Evolutionary conservation across 805 yeast genomes (phyloP).

Genomic region (Spathaspora arborariae): DNA sequence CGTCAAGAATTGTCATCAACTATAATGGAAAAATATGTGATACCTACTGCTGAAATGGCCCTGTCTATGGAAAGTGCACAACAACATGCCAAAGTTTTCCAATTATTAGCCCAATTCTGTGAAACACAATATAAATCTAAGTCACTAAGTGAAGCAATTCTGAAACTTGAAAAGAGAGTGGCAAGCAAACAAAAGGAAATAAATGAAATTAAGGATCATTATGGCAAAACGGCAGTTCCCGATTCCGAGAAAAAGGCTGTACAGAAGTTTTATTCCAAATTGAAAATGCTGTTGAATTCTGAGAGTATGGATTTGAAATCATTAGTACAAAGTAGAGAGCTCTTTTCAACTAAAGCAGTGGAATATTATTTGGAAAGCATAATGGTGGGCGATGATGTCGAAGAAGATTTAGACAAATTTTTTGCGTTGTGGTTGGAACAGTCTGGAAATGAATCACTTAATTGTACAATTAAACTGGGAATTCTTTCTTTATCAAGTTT

Average conservation of each 20-base stretch:
- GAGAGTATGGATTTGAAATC: constrained; percentile 47
- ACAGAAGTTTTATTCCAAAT: constrained; percentile 46
- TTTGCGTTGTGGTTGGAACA: constrained; percentile 81
- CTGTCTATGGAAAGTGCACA: constrained; percentile 11
- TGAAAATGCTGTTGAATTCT: constrained; percentile 43
- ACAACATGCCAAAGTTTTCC: constrained; percentile 46
- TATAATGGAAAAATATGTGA: constrained; percentile 56
- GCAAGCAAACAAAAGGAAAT: constrained; percentile 44
- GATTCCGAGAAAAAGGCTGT: constrained; percentile 51
- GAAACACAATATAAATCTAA: constrained; percentile 54
- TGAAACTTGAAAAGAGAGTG: constrained; percentile 37
- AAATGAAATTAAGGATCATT: constrained; percentile 43
- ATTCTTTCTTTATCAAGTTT: constrained; percentile 48
- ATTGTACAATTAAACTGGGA: constrained; percentile 33
- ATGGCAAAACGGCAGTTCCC: constrained; percentile 35
- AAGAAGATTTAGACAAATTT: constrained; percentile 65
- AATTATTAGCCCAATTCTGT: constrained; percentile 69
- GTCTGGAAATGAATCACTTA: constrained; percentile 42
- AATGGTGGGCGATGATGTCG: constrained; percentile 36
- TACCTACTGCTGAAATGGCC: constrained; percentile 32
- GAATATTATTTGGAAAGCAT: constrained; percentile 57
- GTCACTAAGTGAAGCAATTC: constrained; percentile 41
- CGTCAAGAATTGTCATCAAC: constrained; percentile 60
- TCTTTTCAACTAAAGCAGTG: constrained; percentile 51
- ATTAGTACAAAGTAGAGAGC: constrained; percentile 33